Evolutionary conservation across 805 yeast genomes (phyloP).

Genomic region (Ogataea paraovalis): DNA sequence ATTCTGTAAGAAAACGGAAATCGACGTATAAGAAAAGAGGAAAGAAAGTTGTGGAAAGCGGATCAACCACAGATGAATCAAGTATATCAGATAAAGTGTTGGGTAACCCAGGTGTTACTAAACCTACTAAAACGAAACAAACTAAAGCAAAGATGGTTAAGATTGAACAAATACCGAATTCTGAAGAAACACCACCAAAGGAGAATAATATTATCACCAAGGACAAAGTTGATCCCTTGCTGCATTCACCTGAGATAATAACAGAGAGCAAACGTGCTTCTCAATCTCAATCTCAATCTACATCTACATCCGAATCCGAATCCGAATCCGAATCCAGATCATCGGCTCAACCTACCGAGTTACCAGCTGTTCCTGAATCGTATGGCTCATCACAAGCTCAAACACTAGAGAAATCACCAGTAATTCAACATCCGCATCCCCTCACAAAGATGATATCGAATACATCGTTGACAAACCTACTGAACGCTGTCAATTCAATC

Average conservation of each 20-base stretch:
- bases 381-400: background rate
- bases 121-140: background rate
- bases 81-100: background rate
- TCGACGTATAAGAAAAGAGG: conserved; percentile 7
- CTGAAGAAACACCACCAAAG: background rate
- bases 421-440: background rate
- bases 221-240: background rate
- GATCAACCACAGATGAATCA: background rate
- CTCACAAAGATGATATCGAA: background rate
- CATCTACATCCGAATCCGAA: too few species aligned
- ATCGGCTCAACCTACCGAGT: too few species aligned
- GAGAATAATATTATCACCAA: background rate
- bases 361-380: background rate
- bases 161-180: background rate
- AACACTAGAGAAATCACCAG: background rate
- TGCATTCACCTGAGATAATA: background rate
- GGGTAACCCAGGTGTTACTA: background rate
- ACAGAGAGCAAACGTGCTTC: background rate
- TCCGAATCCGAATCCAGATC: too few species aligned
- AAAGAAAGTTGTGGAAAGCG: background rate
- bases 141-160: background rate
- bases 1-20: conserved; percentile 48
- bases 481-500: background rate
- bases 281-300: background rate
- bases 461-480: background rate